phyloP scores from a whole-genome alignment of 345 rosid genomes.

The Triadica sebifera region DNA sequence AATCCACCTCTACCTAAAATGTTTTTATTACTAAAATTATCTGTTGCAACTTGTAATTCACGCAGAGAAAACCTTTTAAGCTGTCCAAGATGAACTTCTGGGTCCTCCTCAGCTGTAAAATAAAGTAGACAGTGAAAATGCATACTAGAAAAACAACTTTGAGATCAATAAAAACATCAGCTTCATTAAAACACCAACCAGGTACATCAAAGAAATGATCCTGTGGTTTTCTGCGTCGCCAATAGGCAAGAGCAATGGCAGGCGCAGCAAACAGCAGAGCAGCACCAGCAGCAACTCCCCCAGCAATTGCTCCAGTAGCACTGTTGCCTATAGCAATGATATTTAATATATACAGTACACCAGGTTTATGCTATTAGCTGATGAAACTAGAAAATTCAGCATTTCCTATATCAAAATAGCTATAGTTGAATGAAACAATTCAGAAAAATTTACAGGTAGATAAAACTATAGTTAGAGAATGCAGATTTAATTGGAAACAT shows the following conservation, averaged over 20 bases:
- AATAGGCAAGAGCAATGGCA: conserved; percentile 74
- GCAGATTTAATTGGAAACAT: background rate
- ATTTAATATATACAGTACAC: conserved; percentile 8
- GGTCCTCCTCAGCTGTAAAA: conserved; percentile 90
- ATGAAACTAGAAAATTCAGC: background rate
- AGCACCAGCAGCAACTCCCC: conserved; percentile 98
- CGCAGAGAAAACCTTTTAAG: conserved; percentile 83
- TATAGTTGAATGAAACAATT: background rate
- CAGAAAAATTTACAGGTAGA: background rate
- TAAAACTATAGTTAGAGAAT: background rate
- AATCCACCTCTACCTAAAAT: conserved; percentile 87
- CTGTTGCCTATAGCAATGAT: conserved; percentile 45
- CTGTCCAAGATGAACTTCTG: conserved; percentile 90
- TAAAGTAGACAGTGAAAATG: conserved; percentile 13
- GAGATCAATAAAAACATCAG: conserved; percentile 13
- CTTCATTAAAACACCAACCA: conserved; percentile 47
- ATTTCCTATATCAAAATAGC: background rate
- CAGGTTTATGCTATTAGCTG: background rate
- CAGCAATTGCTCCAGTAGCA: conserved; percentile 84
- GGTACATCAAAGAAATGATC: conserved; percentile 96
- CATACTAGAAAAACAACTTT: background rate
- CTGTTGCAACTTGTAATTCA: conserved; percentile 82
- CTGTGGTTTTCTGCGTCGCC: conserved; percentile 71
- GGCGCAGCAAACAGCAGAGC: conserved; percentile 91
- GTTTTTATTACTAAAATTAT: conserved; percentile 64